Percentiles rank a stretch among this genome's conserved stretches.
These are phyloP conservation scores for Malus hybrid DNA, from an alignment of 331 rosid species.

Conservation along the genomic window DNA sequence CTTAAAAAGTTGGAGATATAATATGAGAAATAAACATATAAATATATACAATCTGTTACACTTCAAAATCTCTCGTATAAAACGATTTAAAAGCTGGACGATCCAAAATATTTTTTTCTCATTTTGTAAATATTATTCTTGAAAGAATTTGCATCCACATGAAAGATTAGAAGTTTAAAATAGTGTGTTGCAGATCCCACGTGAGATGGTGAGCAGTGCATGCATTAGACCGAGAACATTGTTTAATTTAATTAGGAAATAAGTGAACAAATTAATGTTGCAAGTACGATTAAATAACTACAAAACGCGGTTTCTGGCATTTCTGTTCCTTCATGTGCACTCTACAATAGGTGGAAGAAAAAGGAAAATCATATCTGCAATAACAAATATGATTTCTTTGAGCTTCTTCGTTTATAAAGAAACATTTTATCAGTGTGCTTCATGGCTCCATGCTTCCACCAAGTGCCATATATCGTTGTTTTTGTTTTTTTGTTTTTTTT, in stretches of 20 bases:
- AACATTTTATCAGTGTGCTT: background rate
- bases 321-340: conserved; percentile 9
- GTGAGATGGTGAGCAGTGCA: conserved; percentile 20
- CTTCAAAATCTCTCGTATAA: no score
- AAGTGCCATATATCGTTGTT: background rate
- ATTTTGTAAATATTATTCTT: background rate
- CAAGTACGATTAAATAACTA: background rate
- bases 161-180: background rate
- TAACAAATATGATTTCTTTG: conserved; percentile 7
- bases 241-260: background rate
- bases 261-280: background rate
- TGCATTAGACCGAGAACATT: conserved; percentile 10
- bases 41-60: no score
- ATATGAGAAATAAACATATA: no score
- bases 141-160: background rate
- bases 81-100: no score
- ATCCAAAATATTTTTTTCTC: no score
- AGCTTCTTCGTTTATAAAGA: background rate
- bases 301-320: conserved; percentile 49
- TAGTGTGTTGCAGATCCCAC: conserved; percentile 9
- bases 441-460: background rate
- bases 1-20: no score
- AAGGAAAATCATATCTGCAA: background rate
- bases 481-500: background rate
- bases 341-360: background rate